A percentile compares a stretch with the other conserved stretches of the same genome.
These are phyloP conservation scores for Claviceps maximensis DNA, from an alignment of 2,329 filamentous ascomycete species.

Conservation along the genomic window DNA sequence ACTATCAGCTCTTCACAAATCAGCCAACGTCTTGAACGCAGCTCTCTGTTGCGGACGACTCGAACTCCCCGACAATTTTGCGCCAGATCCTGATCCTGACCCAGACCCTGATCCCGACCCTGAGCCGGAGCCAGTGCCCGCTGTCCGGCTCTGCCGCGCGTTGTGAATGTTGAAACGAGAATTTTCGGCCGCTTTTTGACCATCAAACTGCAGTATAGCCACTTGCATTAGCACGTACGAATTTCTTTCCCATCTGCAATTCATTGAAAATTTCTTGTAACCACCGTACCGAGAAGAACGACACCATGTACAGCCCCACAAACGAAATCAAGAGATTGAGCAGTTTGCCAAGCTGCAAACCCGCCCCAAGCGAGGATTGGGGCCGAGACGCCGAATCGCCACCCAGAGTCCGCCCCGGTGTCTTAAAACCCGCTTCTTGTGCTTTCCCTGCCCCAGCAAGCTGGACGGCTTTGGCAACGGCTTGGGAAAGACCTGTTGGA, in stretches of 20 bases:
- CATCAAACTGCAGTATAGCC: slow-evolving; percentile 35
- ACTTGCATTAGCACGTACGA: slow-evolving; percentile 11
- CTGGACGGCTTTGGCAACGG: slow-evolving; percentile 58
- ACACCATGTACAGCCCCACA: slow-evolving; percentile 47
- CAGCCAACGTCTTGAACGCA: slow-evolving; percentile 39
- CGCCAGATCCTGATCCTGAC: slow-evolving; percentile 1
- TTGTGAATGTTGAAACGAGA: slow-evolving; percentile 45
- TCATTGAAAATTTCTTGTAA: slow-evolving; percentile 2
- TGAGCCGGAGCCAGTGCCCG: slow-evolving; percentile 2
- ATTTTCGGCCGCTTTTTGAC: slow-evolving; percentile 46
- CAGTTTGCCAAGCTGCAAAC: slow-evolving; percentile 27
- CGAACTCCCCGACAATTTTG: slow-evolving; percentile 11
- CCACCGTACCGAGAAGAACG: slow-evolving; percentile 45
- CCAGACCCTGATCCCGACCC: not conserved
- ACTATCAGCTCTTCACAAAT: slow-evolving; percentile 30
- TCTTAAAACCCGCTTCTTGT: slow-evolving; percentile 34
- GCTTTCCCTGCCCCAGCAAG: slow-evolving; percentile 30
- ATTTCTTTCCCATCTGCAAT: not conserved
- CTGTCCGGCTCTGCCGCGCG: slow-evolving; percentile 5
- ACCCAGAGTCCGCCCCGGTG: slow-evolving; percentile 45
- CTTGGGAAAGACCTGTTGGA: slow-evolving; percentile 57
- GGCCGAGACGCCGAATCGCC: slow-evolving; percentile 16
- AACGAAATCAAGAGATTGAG: slow-evolving; percentile 39
- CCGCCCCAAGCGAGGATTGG: slow-evolving; percentile 12
- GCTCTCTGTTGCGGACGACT: slow-evolving; percentile 19